Evolutionary conservation across 257 asterid genomes (phyloP).

Genomic region (Solanum sparsipilum): DNA sequence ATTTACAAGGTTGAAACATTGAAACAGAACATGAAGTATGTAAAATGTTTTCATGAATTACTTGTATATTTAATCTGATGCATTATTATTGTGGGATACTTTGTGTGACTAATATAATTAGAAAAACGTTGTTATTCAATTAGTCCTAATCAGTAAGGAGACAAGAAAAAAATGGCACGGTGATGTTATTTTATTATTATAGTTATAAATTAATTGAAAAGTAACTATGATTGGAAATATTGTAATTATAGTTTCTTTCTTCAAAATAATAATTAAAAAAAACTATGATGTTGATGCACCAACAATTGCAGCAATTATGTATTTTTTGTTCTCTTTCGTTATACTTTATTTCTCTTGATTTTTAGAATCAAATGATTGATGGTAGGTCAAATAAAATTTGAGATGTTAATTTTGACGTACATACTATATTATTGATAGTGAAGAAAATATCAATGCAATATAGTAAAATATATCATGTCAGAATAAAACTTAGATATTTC

Average conservation of each 20-base stretch:
- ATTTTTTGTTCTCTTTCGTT: neutral
- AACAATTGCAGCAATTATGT: neutral
- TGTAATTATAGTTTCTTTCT: neutral
- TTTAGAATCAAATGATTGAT: neutral
- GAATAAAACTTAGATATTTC: too few species aligned
- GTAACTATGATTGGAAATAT: neutral
- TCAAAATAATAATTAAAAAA: too few species aligned
- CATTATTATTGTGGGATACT: neutral
- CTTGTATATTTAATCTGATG: neutral
- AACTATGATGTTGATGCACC: neutral
- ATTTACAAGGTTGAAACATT: neutral
- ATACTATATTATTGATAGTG: too few species aligned
- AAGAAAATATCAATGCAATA: too few species aligned
- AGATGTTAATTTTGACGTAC: neutral
- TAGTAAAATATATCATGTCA: too few species aligned
- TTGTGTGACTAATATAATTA: neutral
- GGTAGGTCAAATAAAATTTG: neutral
- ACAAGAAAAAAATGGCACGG: too few species aligned
- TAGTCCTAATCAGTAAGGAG: neutral
- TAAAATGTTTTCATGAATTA: neutral
- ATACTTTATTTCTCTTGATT: neutral
- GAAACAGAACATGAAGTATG: neutral
- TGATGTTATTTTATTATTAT: neutral
- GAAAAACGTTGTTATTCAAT: neutral
- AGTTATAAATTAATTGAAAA: neutral